Evolutionary conservation across 805 yeast genomes (phyloP).

Genomic region (Naumovozyma castellii): DNA sequence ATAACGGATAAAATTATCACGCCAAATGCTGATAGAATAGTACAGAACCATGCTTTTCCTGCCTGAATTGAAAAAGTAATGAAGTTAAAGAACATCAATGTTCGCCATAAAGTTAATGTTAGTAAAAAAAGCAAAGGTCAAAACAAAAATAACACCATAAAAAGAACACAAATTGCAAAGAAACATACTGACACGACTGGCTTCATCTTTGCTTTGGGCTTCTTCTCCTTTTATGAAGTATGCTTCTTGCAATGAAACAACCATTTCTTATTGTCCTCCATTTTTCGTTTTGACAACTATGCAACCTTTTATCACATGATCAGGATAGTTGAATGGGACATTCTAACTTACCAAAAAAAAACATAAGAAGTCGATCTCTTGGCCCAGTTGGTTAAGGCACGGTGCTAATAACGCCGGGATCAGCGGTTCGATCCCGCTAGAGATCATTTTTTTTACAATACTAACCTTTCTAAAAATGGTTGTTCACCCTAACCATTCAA

Average conservation of each 20-base stretch:
- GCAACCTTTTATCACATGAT: too few relatives aligned
- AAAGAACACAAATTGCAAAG: background rate
- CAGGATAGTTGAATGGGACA: too few relatives aligned
- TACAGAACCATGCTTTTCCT: constrained; percentile 90
- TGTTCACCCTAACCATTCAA: background rate
- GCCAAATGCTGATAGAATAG: constrained; percentile 86
- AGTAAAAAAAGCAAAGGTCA: too few relatives aligned
- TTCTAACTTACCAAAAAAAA: too few relatives aligned
- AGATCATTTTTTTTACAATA: constrained; percentile 19
- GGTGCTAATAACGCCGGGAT: constrained; percentile 32
- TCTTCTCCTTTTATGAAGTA: too few relatives aligned
- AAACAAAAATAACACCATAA: too few relatives aligned
- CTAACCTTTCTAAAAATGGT: too few relatives aligned
- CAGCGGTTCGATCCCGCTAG: constrained; percentile 32
- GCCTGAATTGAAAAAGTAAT: constrained; percentile 39
- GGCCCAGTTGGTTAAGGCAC: constrained; percentile 32
- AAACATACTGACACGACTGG: constrained; percentile 42
- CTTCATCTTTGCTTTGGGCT: constrained; percentile 28
- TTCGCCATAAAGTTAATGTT: too few relatives aligned
- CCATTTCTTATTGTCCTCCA: too few relatives aligned
- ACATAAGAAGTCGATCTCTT: constrained; percentile 17
- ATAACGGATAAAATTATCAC: constrained; percentile 76
- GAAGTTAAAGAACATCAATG: too few relatives aligned
- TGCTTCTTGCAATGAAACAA: too few relatives aligned
- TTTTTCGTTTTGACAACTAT: too few relatives aligned